phyloP scores from a whole-genome alignment of 805 yeast genomes.

The Ogataea thermomethanolica region DNA sequence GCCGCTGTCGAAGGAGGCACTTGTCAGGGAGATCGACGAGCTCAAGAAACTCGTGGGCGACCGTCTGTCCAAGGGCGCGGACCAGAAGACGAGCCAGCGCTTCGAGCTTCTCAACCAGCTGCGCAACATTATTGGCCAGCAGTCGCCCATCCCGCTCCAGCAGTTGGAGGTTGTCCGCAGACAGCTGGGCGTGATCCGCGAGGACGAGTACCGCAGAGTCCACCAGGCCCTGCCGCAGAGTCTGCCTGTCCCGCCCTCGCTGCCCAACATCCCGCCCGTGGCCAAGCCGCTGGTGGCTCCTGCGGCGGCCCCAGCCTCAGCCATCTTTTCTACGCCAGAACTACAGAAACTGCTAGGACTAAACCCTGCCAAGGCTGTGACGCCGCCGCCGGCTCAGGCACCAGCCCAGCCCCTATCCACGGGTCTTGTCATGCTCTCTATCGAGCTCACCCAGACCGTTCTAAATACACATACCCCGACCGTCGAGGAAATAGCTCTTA shows the following conservation, averaged over 20 bases:
- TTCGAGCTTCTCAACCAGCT: conserved; percentile 44
- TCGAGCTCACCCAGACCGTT: conserved; percentile 34
- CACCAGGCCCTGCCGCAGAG: conserved; percentile 14
- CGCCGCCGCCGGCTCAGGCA: conserved; percentile 20
- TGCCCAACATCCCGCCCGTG: conserved; percentile 1
- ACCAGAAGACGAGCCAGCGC: conserved; percentile 41
- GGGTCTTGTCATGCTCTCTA: conserved; percentile 21
- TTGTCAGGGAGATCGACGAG: conserved; percentile 33
- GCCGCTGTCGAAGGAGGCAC: conserved; percentile 15
- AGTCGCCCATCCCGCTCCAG: conserved; percentile 26
- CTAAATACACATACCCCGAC: conserved; percentile 37
- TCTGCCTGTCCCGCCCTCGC: conserved; percentile 2
- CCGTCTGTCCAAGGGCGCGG: conserved; percentile 35
- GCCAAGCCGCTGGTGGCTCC: conserved; percentile 1
- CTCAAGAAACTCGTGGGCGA: conserved; percentile 42
- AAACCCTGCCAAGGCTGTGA: conserved; percentile 15
- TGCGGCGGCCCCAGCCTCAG: conserved; percentile 8
- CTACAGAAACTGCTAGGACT: conserved; percentile 21
- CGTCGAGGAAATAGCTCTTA: conserved; percentile 31
- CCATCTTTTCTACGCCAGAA: conserved; percentile 37
- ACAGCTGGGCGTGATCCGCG: conserved; percentile 32
- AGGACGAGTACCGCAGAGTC: conserved; percentile 32
- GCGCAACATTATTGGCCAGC: conserved; percentile 35
- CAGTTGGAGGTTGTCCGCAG: conserved; percentile 32
- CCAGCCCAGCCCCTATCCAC: conserved; percentile 9